Evolutionary conservation across 352 stramenopile genomes (phyloP).

Genomic region (Pilasporangium apinafurcum): DNA sequence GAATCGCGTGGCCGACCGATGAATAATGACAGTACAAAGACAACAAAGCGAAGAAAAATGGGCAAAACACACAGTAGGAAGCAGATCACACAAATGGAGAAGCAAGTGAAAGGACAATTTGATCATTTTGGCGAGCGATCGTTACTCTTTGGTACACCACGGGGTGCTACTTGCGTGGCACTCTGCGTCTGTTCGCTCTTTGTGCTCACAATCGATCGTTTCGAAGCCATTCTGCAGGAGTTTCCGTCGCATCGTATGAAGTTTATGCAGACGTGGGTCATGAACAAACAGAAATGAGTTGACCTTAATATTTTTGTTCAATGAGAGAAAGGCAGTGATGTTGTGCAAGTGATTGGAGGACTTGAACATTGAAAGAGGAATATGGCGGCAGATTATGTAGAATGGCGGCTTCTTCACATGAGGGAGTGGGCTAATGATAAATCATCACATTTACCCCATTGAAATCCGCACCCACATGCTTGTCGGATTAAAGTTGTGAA

Average conservation of each 20-base stretch:
- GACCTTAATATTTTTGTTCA: not conserved
- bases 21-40: no score
- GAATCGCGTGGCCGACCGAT: not conserved
- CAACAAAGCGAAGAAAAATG: no score
- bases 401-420: no score
- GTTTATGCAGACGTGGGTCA: constrained; percentile 62
- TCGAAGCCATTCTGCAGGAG: constrained; percentile 60
- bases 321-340: not conserved
- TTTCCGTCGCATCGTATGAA: constrained; percentile 54
- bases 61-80: no score
- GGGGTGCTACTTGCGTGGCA: constrained; percentile 58
- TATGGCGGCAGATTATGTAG: no score
- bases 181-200: constrained; percentile 71
- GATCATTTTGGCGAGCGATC: constrained; percentile 76
- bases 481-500: no score
- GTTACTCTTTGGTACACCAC: constrained; percentile 61
- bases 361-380: no score
- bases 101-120: constrained; percentile 67
- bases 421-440: no score
- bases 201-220: constrained; percentile 50
- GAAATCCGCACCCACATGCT: no score
- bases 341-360: no score
- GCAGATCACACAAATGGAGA: constrained; percentile 27
- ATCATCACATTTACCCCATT: no score
- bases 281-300: constrained; percentile 21